Evolutionary conservation across 2,329 filamentous ascomycete genomes (phyloP), one percentile per base, ranked within the genome.

Genomic region (Penicillium sp.): DNA sequence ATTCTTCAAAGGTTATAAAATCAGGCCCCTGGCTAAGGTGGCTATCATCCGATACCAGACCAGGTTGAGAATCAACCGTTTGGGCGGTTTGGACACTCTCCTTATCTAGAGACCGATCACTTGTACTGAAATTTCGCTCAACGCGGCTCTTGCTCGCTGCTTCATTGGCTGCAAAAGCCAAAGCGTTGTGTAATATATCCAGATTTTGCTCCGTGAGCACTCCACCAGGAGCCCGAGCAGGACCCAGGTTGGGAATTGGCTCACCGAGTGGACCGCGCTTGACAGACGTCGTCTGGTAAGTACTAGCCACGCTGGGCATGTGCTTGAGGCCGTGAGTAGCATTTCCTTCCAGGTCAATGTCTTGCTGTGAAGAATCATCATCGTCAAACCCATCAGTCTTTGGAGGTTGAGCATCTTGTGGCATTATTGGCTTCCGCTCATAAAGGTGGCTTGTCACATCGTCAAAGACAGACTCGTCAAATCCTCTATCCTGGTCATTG

Each of bases 91-190:
- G 67, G 2, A 60, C 57, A 26, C 70, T 73, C 18, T 70, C 70
- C 47, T 65, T 65, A 16, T 65, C 72, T 21, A 70, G 50, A 1
- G 73, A 74, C 16, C 59, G 61, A 68, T 75, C 70, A 49, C 71
- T 77, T 24, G 75, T 69, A 60, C 81, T 83, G 29, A 74, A 72
- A 26, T 82, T 80, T 13, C 89, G 81, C 15, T 83, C 78, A 61
- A 95, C 93, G 51, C 89, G 86, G 2, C 90, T 90, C 34, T 86
- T 86, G 1, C 84, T 84, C 21, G 85, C 87, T 6, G 91, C 90
- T 66, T 87, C 81, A 56, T 87, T 86, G 9, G 90, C 88, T 6
- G 91, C 93, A 43, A 88, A 86, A 1, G 90, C 90, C 4, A 97
- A 79, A 1, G 91, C 90, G 47, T 87, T 87, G 66, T 96, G 91